phyloP scores from a whole-genome alignment of 441 rosid species.

The Adansonia grandidieri region DNA sequence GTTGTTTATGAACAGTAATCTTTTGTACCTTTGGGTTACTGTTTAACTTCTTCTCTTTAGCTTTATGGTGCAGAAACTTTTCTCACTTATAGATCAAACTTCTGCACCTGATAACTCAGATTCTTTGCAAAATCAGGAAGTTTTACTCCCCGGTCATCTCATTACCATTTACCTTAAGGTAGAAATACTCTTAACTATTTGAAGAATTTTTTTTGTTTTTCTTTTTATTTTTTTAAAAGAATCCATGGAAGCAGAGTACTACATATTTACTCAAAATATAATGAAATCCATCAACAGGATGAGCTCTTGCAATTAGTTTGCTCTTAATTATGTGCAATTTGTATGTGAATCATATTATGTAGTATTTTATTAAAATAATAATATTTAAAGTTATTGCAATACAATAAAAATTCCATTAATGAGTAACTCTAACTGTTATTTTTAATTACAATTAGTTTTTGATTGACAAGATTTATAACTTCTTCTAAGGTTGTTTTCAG shows the following conservation, averaged over 20 bases:
- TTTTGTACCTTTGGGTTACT: constrained; percentile 22
- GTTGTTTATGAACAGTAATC: constrained; percentile 13
- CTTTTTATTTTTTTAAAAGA: background rate
- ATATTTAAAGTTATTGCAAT: constrained; percentile 12
- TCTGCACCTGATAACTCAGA: constrained; percentile 88
- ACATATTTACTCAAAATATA: background rate
- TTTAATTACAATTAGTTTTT: background rate
- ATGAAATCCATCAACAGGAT: background rate
- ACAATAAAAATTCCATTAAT: background rate
- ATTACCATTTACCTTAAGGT: constrained; percentile 93
- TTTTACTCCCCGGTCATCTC: constrained; percentile 94
- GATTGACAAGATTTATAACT: background rate
- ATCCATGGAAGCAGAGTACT: background rate
- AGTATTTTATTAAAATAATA: constrained; percentile 6
- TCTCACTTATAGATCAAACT: constrained; percentile 91
- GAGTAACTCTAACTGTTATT: background rate
- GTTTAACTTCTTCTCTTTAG: constrained; percentile 49
- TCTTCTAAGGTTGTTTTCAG: background rate
- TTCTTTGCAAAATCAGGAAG: constrained; percentile 95
- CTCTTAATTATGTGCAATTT: background rate
- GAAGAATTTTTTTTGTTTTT: background rate
- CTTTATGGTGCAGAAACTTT: constrained; percentile 95
- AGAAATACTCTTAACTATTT: constrained; percentile 24
- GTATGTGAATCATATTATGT: constrained; percentile 13
- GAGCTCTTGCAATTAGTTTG: background rate